Percentiles rank a stretch among this genome's conserved stretches.
These are phyloP conservation scores for Hypholoma fasciculare DNA, from an alignment of 768 basidiomycete species.

Conservation along the genomic window DNA sequence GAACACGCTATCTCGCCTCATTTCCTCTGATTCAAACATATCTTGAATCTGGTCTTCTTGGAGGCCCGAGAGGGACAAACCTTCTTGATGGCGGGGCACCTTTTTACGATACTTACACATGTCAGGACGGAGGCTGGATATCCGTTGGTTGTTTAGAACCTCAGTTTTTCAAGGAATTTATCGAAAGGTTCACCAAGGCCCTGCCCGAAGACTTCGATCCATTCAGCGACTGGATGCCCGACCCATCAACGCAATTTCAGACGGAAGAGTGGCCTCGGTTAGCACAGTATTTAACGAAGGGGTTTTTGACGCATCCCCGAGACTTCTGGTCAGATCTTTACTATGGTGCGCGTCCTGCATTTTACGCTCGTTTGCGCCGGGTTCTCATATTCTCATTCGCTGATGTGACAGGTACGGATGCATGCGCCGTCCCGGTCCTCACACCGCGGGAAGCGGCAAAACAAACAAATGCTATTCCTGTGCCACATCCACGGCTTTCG, in stretches of 20 bases:
- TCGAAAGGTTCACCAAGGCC: slow-evolving; percentile 51
- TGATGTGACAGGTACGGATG: slow-evolving; percentile 56
- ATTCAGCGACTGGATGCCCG: slow-evolving; percentile 57
- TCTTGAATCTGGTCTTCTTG: slow-evolving; percentile 36
- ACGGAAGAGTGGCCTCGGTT: slow-evolving; percentile 57
- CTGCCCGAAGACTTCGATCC: slow-evolving; percentile 45
- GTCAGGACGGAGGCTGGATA: slow-evolving; percentile 74
- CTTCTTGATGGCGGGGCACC: slow-evolving; percentile 77
- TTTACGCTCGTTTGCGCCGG: background rate
- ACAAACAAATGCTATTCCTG: slow-evolving; percentile 43
- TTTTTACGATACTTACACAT: slow-evolving; percentile 74
- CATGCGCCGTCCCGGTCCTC: slow-evolving; percentile 71
- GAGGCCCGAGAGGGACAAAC: slow-evolving; percentile 52
- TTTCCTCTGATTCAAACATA: slow-evolving; percentile 61
- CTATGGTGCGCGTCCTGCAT: slow-evolving; percentile 45
- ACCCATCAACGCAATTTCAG: slow-evolving; percentile 41
- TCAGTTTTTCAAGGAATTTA: slow-evolving; percentile 65
- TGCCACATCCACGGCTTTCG: slow-evolving; percentile 50
- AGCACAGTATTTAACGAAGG: slow-evolving; percentile 56
- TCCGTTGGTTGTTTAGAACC: slow-evolving; percentile 77
- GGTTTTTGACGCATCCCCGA: slow-evolving; percentile 59
- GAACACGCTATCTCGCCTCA: slow-evolving; percentile 73
- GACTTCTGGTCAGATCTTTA: slow-evolving; percentile 73
- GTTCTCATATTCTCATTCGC: too few relatives aligned
- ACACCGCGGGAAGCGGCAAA: slow-evolving; percentile 59